Base-by-base conservation (phyloP, 2,329 filamentous ascomycete species). In the Mariannaea elegans region DNA sequence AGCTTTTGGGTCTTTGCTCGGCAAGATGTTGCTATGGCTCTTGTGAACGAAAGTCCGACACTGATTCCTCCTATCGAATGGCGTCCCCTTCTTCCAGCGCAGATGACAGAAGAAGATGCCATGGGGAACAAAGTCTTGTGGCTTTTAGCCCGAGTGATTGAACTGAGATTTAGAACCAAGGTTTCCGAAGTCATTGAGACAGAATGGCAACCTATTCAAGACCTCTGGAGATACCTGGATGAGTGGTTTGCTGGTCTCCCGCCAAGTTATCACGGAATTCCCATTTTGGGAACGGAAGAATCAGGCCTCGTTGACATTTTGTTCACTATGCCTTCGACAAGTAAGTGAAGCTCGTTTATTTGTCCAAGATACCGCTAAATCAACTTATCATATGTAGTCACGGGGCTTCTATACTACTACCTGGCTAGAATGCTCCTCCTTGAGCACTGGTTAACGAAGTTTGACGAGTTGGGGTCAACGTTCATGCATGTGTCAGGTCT, bases 1-100 rank as follows among this genome's bases (percentile, higher is more conserved):
- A 61, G 50, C 24, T 61, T 61, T 23, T 61, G 58, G 58, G 56
- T 61, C 13, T 56, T 46, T 12, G 47, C 55, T n/a, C 58, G 52
- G 8, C 58, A 61, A 18, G 58, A 61, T 13, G 44, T 61, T 10
- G 41, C 54, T 18, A 39, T 52, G 13, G 52, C 58, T 7, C 13
- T 61, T 41, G 39, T 47, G 12, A 50, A 61, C 14, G 23, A 48
- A 14, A 7, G 23, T 7, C 45, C 27, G 18, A 48, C 45, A 7
- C 45, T 31, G n/a, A 48, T 34, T 48, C 45, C 7, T 4, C 45
- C 24, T 9, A 18, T 9, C 45, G 16, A n/a, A 19, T 34, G 24
- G 27, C 7, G 12, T 5, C 19, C n/a, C 6, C 13, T 18, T 34
- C n/a, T 19, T 32, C 12, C 24, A 16, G 14, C 10, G 7, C 4